Percentiles rank a stretch among this genome's conserved stretches.
Conservation (phyloP, 371 early-diverging fungal genomes). For the Thermomucor indicae-seudaticae region DNA sequence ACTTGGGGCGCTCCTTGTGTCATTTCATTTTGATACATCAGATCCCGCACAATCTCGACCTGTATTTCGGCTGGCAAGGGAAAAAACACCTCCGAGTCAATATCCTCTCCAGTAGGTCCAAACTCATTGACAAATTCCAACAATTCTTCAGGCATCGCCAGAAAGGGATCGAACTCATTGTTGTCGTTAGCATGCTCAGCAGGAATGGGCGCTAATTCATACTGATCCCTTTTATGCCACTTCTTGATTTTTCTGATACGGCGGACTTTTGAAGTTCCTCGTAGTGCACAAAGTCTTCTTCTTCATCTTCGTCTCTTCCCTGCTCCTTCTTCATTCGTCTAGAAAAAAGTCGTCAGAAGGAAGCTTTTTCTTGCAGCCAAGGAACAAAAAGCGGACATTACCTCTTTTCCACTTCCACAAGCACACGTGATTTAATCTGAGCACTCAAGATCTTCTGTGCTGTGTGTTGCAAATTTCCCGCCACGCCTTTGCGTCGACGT, state of each 20-base stretch:
- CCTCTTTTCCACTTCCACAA: constrained; percentile 46
- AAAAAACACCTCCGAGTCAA: constrained; percentile 76
- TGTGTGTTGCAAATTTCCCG: constrained; percentile 56
- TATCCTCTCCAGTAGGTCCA: constrained; percentile 54
- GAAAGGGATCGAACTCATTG: constrained; percentile 62
- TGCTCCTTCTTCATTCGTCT: constrained; percentile 7
- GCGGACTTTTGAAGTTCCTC: constrained; percentile 28
- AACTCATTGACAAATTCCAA: constrained; percentile 51
- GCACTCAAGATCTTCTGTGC: constrained; percentile 81
- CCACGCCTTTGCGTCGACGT: constrained; percentile 48
- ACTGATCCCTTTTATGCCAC: constrained; percentile 65
- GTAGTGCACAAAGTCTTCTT: constrained; percentile 29
- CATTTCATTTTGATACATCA: constrained; percentile 81
- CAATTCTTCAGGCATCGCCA: constrained; percentile 63
- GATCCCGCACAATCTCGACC: constrained; percentile 84
- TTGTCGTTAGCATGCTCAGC: background rate
- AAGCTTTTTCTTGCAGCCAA: no score
- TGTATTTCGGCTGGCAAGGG: constrained; percentile 79
- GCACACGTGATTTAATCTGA: constrained; percentile 64
- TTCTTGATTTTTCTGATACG: constrained; percentile 20
- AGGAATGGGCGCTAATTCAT: constrained; percentile 55
- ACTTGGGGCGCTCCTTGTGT: constrained; percentile 74
- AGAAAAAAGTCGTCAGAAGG: background rate
- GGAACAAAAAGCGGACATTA: no score
- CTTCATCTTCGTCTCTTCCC: constrained; percentile 16